These are phyloP conservation scores for Aspergillus chevalieri DNA, from an alignment of 2,329 filamentous ascomycete species.

Conservation along the genomic window DNA sequence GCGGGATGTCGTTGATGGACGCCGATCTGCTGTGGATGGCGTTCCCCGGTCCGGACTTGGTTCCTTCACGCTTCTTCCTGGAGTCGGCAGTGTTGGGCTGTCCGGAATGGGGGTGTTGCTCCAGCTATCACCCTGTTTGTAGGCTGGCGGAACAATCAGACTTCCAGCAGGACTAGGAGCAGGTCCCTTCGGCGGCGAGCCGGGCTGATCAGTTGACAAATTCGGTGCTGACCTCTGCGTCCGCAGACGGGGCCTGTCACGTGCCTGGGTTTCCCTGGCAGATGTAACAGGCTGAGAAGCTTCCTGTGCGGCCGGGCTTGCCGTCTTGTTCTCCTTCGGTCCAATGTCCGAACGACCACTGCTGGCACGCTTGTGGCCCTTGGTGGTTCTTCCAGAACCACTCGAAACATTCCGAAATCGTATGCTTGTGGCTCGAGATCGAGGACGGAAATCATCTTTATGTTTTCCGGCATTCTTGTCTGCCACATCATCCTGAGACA, in stretches of 20 bases:
- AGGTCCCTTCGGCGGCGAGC: slow-evolving; percentile 8
- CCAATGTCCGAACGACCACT: not conserved
- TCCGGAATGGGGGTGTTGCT: slow-evolving; percentile 29
- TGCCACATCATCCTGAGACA: slow-evolving; percentile 39
- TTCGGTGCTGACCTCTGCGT: slow-evolving; percentile 27
- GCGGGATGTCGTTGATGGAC: slow-evolving; percentile 9
- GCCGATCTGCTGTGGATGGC: slow-evolving; percentile 7
- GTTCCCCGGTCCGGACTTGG: slow-evolving; percentile 4
- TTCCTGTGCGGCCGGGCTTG: slow-evolving; percentile 11
- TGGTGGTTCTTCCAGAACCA: not conserved
- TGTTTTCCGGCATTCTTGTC: slow-evolving; percentile 34
- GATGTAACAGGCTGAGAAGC: slow-evolving; percentile 2
- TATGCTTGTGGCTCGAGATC: slow-evolving; percentile 15
- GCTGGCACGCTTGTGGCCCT: not conserved
- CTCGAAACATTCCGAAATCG: slow-evolving; percentile 2
- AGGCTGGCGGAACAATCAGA: slow-evolving; percentile 25
- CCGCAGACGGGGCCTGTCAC: slow-evolving; percentile 13
- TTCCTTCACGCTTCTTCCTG: slow-evolving; percentile 6
- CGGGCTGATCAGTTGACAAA: slow-evolving; percentile 15
- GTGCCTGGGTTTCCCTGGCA: slow-evolving; percentile 2
- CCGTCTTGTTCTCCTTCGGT: slow-evolving; percentile 2
- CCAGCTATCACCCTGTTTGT: slow-evolving; percentile 27
- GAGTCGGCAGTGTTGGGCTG: slow-evolving; percentile 28
- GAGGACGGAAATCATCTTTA: slow-evolving; percentile 11
- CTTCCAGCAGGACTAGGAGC: slow-evolving; percentile 12